Base-by-base conservation (phyloP, 768 basidiomycete genomes). In the Chlorophyllum brunneum region DNA sequence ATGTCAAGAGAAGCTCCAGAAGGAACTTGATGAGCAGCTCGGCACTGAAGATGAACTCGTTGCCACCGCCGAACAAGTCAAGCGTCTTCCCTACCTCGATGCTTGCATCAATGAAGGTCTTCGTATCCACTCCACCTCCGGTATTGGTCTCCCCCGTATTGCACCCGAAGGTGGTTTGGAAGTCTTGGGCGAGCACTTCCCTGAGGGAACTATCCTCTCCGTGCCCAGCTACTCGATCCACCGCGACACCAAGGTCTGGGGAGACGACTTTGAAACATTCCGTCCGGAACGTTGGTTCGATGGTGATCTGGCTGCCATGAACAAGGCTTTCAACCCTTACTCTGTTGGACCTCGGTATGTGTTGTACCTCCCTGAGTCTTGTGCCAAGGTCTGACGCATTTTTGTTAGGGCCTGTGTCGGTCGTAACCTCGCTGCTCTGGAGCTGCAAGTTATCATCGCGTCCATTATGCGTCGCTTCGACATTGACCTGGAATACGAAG, bases 251-350 rank as follows among this genome's bases (percentile, higher is more conserved):
- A 60, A 56, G 1, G 74, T 85, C 1, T 95, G 93, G 93, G 93
- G 93, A 4, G 75, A 79, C 2, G 92, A 95, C 61, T 73, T 78
- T 22, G 84, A 88, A 30, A 76, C 58, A 5, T 95, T 77, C 71
- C 70, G 89, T 30, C 92, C 92, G 0, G 92, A 95, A 60, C 74
- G 93, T 18, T 95, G 89, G 88, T 82, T 92, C 56, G 89, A 90
- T 61, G 69, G 76, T 38, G 82, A 88, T 60, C 67, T 76, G 55
- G 76, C 73, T 15, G 68, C 67, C 24, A 80, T 88, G 15, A 79
- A 86, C 60, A 83, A 78, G 65, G 76, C 83, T 1, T 94, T 93
- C 65, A 94, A 94, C 59, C 88, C 89, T 0, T 94, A 92, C 65
- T 91, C 88, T 0, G 79, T 80, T 54, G 92, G 92, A 1, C 92